phyloP scores from a whole-genome alignment of 1,284 basidiomycete species.

The Rhodotorula sp. region DNA sequence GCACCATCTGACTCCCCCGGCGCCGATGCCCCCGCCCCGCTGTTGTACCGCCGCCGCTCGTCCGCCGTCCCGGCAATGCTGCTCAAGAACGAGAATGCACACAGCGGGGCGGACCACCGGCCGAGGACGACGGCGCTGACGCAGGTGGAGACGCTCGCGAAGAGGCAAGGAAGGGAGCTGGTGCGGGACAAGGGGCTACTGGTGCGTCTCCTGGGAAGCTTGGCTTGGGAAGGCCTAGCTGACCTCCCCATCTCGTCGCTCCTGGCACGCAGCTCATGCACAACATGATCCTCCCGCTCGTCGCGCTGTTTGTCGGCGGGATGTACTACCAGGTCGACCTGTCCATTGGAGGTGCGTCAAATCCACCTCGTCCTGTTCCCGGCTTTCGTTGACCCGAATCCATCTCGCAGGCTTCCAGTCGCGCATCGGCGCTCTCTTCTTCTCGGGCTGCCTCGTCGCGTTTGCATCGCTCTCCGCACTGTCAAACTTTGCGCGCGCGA shows the following conservation, averaged over 20 bases:
- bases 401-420: slow-evolving; percentile 89
- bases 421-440: slow-evolving; percentile 84
- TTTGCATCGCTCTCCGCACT: slow-evolving; percentile 84
- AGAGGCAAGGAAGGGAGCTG: slow-evolving; percentile 79
- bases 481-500: slow-evolving; percentile 77
- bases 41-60: slow-evolving; percentile 3
- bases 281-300: slow-evolving; percentile 64
- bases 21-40: neutral
- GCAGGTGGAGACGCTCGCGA: slow-evolving; percentile 74
- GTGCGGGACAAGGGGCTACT: slow-evolving; percentile 77
- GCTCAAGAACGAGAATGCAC: slow-evolving; percentile 23
- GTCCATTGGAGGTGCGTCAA: slow-evolving; percentile 69
- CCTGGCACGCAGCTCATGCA: slow-evolving; percentile 60
- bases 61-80: slow-evolving; percentile 16
- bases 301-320: slow-evolving; percentile 72
- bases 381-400: slow-evolving; percentile 50
- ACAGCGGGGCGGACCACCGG: slow-evolving; percentile 9
- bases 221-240: too few species aligned
- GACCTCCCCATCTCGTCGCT: neutral
- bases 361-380: neutral
- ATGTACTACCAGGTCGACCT: slow-evolving; percentile 75
- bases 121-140: slow-evolving; percentile 71
- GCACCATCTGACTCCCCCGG: neutral
- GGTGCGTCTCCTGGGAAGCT: slow-evolving; percentile 50
- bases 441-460: slow-evolving; percentile 76